phyloP scores from a whole-genome alignment of 176 grass and related monocot species.

The Musa troglodytarum region DNA sequence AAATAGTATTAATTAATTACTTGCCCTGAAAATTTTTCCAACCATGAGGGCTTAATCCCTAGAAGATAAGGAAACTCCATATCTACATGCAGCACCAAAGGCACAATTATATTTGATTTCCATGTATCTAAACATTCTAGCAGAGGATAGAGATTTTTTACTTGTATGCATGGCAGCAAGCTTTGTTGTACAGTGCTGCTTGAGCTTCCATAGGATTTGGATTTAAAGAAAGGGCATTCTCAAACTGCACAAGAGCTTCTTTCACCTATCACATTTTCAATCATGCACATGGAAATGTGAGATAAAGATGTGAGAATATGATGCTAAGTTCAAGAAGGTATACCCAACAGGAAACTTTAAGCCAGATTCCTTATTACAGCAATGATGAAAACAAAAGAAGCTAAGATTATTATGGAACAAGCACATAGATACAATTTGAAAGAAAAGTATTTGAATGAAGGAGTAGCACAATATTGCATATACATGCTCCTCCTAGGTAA shows the following conservation, averaged over 20 bases:
- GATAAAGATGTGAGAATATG: conserved; percentile 1
- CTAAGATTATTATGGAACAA: not conserved
- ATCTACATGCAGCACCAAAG: not conserved
- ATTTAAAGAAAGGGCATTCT: conserved; percentile 62
- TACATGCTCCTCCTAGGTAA: not conserved
- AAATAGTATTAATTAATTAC: not conserved
- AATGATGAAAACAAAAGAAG: not conserved
- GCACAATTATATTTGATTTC: not conserved
- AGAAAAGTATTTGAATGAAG: not conserved
- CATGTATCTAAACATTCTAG: not conserved
- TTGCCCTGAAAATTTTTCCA: not conserved
- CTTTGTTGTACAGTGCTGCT: conserved; percentile 92
- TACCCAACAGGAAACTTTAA: not conserved
- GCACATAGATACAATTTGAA: not conserved
- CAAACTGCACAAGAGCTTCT: conserved; percentile 78
- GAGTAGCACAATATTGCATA: not conserved
- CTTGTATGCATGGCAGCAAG: conserved; percentile 96
- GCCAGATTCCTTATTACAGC: not conserved
- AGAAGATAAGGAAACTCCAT: not conserved
- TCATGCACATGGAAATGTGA: conserved; percentile 17
- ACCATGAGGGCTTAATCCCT: not conserved
- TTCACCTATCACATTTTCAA: conserved; percentile 51
- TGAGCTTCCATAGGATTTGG: conserved; percentile 76
- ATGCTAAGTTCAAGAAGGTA: not conserved
- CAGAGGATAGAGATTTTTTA: conserved; percentile 14